Percentiles rank a stretch among this genome's conserved stretches.
Conservation (phyloP, 306 rosid genomes). For the Pterocarpus macrocarpus region DNA sequence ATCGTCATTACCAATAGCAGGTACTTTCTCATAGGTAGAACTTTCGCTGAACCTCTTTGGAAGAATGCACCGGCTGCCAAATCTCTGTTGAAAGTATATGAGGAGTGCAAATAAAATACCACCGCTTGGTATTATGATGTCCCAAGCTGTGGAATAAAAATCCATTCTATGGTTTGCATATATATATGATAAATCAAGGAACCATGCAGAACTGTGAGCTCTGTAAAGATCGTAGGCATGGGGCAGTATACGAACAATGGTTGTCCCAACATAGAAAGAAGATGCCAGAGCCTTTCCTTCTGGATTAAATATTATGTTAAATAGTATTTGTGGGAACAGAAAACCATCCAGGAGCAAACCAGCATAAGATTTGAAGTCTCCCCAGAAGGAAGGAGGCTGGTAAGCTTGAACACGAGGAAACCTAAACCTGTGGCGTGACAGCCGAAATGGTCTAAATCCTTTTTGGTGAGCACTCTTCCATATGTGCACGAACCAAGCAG, state of each 20-base stretch:
- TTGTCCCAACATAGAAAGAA: slow-evolving; percentile 73
- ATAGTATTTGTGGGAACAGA: slow-evolving; percentile 79
- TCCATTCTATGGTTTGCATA: slow-evolving; percentile 81
- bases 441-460: slow-evolving; percentile 44
- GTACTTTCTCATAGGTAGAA: slow-evolving; percentile 75
- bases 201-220: slow-evolving; percentile 65
- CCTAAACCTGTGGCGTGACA: slow-evolving; percentile 54
- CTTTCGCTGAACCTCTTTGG: slow-evolving; percentile 64
- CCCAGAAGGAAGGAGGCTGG: slow-evolving; percentile 68
- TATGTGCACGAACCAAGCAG: slow-evolving; percentile 61
- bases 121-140: slow-evolving; percentile 69
- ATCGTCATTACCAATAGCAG: slow-evolving; percentile 75
- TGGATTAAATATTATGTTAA: slow-evolving; percentile 62
- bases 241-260: slow-evolving; percentile 77
- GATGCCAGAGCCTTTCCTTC: slow-evolving; percentile 63
- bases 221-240: slow-evolving; percentile 93
- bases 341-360: slow-evolving; percentile 82
- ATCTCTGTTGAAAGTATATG: slow-evolving; percentile 82
- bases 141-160: slow-evolving; percentile 90
- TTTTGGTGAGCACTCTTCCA: slow-evolving; percentile 56
- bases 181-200: slow-evolving; percentile 69
- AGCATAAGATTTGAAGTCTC: slow-evolving; percentile 70
- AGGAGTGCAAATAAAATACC: slow-evolving; percentile 67
- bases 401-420: slow-evolving; percentile 40
- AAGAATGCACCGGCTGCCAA: slow-evolving; percentile 79